A percentile compares a stretch with the other conserved stretches of the same genome.
phyloP scores from a whole-genome alignment of 257 asterid genomes.

The Nicotiana noctiflora region DNA sequence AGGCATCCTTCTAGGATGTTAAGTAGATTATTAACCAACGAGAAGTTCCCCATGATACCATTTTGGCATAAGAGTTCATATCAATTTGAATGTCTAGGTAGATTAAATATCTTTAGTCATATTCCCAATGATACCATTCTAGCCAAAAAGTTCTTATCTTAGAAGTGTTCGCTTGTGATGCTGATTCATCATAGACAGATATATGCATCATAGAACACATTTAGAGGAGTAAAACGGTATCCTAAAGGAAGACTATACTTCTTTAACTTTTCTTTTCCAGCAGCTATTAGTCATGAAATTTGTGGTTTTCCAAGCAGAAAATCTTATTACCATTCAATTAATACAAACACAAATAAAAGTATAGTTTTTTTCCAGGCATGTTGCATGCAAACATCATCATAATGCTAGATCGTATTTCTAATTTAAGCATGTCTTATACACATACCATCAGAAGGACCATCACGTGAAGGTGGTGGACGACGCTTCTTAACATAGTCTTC shows the following conservation, averaged over 20 bases:
- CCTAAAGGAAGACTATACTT: not conserved
- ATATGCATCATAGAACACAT: not conserved
- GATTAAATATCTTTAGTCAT: not conserved
- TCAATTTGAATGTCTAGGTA: not conserved
- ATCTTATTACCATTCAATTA: not conserved
- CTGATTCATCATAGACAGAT: not conserved
- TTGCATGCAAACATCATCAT: not conserved
- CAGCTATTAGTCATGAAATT: not conserved
- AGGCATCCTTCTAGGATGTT: not conserved
- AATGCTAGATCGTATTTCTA: not conserved
- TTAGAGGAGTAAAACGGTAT: not conserved
- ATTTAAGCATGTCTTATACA: not conserved
- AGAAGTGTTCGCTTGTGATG: not conserved
- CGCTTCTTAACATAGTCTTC: slow-evolving; percentile 60
- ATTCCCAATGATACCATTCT: not conserved
- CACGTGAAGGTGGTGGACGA: slow-evolving; percentile 24
- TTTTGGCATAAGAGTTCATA: not conserved
- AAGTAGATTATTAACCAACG: not conserved
- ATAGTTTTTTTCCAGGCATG: not conserved
- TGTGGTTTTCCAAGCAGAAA: not conserved
- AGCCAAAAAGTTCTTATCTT: not conserved
- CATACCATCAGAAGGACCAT: slow-evolving; percentile 36
- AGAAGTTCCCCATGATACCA: not conserved
- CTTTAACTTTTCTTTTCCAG: not conserved
- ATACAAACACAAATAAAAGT: not conserved